phyloP scores from a whole-genome alignment of 108 stramenopile species.

The Nitzschia sp. region DNA sequence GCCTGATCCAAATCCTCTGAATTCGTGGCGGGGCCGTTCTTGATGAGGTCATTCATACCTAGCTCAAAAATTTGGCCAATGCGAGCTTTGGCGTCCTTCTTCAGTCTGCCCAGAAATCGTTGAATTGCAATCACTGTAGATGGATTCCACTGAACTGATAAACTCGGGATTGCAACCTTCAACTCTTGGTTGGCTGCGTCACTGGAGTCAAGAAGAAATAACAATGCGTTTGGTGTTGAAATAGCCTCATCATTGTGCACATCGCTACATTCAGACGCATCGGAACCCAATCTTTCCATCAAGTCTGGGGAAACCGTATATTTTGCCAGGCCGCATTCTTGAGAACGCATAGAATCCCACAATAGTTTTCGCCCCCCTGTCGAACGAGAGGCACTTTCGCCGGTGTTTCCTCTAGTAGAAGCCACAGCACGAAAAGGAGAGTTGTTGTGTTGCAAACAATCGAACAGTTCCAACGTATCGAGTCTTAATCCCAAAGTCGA shows the following conservation, averaged over 20 bases:
- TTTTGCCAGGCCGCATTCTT: neutral
- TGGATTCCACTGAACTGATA: constrained; percentile 75
- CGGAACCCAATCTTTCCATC: constrained; percentile 2
- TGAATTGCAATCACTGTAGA: constrained; percentile 73
- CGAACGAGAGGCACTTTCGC: constrained; percentile 8
- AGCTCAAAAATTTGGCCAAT: constrained; percentile 20
- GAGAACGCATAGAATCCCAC: constrained; percentile 17
- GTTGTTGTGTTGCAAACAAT: constrained; percentile 47
- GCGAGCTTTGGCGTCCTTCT: constrained; percentile 44
- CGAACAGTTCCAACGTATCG: constrained; percentile 46
- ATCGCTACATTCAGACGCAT: constrained; percentile 15
- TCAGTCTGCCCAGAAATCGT: constrained; percentile 63
- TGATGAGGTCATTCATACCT: constrained; percentile 19
- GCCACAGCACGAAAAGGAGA: constrained; percentile 63
- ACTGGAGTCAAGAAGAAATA: neutral
- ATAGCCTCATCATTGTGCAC: constrained; percentile 10
- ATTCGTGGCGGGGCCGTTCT: neutral
- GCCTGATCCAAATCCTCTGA: constrained; percentile 7
- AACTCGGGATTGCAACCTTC: constrained; percentile 3
- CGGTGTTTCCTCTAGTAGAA: constrained; percentile 17
- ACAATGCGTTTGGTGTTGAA: neutral
- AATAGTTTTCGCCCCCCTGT: neutral
- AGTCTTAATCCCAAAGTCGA: constrained; percentile 26
- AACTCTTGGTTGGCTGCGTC: constrained; percentile 12
- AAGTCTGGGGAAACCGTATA: constrained; percentile 12